Evolutionary conservation across 352 stramenopile genomes (phyloP), one percentile per base, ranked within the genome.

Genomic region (Phytophthora melonis): DNA sequence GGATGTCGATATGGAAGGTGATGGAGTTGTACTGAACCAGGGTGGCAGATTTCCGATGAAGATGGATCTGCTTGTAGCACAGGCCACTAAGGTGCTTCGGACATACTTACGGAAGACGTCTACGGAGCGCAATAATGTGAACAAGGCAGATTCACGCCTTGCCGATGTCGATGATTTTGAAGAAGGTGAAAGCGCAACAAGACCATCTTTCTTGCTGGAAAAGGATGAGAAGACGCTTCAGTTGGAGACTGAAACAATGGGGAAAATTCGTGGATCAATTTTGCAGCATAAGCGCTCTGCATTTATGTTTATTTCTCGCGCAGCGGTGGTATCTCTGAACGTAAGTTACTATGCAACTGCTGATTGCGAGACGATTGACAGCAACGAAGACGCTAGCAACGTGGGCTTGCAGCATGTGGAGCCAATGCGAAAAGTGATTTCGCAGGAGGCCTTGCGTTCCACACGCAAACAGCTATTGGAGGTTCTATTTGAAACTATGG

Each of bases 151-250:
- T 55, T 80, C 86, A 25, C 70, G 88, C 1, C 64, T 94, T 50
- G 80, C 80, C 23, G 86, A 91, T 56, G 64, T 80, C 9, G 87
- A 94, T 21, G 87, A 94, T 5, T 89, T 86, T 60, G 88, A 95
- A 5, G 88, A 93, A 64, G 61, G 79, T 34, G 80, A 86, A 45
- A 78, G 36, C 34, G 6, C 71, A 23, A 58, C 82, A 16, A 65
- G 69, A 14, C 63, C 75, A 6, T 74, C 78, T 3, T 82, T 94
- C 54, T 68, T 94, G 74, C 68, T 95, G 8, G 90, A 96, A 63
- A 97, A 97, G 60, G 90, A 97, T 64, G 88, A 96, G 32, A 92
- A 94, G 62, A 96, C 90, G 7, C 78, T 96, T 9, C 75, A 88
- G 32, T 68, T 97, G 49, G 90, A 97, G 62, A 74, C 70, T 1